Conservation (phyloP, 1,284 basidiomycete species). For the Leccinum angustisporum region DNA sequence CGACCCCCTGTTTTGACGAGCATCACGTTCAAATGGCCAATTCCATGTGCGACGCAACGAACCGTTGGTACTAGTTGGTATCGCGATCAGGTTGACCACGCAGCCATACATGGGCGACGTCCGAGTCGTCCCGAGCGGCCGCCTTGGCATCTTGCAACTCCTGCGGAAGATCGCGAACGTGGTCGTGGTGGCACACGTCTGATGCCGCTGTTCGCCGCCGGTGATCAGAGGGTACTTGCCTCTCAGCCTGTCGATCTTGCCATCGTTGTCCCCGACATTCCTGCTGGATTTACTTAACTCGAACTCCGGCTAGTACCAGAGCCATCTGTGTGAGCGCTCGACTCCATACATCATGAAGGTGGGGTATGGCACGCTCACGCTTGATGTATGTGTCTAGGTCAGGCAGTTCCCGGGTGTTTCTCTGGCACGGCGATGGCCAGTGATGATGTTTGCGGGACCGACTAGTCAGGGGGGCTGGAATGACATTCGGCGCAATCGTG, state of each 20-base stretch:
- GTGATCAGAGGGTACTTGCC: constrained; percentile 39
- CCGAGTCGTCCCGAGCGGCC: no score
- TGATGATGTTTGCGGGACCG: neutral
- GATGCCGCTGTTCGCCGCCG: constrained; percentile 38
- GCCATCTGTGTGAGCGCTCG: constrained; percentile 2
- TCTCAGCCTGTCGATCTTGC: constrained; percentile 45
- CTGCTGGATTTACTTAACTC: constrained; percentile 51
- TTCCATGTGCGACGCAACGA: no score
- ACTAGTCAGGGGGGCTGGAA: neutral
- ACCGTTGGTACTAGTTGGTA: no score
- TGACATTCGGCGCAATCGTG: neutral
- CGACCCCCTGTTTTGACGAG: no score
- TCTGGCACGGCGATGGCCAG: constrained; percentile 11
- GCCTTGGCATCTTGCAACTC: no score
- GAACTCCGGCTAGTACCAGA: constrained; percentile 26
- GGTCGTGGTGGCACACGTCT: constrained; percentile 15
- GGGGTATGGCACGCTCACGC: neutral
- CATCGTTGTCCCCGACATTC: constrained; percentile 57
- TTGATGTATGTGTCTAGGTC: constrained; percentile 44
- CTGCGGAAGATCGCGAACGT: constrained; percentile 44
- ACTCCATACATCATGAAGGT: constrained; percentile 20
- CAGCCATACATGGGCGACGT: no score
- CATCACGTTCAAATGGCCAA: no score
- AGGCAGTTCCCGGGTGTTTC: constrained; percentile 46
- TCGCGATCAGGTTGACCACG: no score